These are phyloP conservation scores for Eucalyptus leucophloia DNA, from an alignment of 345 rosid genomes.

Conservation along the genomic window DNA sequence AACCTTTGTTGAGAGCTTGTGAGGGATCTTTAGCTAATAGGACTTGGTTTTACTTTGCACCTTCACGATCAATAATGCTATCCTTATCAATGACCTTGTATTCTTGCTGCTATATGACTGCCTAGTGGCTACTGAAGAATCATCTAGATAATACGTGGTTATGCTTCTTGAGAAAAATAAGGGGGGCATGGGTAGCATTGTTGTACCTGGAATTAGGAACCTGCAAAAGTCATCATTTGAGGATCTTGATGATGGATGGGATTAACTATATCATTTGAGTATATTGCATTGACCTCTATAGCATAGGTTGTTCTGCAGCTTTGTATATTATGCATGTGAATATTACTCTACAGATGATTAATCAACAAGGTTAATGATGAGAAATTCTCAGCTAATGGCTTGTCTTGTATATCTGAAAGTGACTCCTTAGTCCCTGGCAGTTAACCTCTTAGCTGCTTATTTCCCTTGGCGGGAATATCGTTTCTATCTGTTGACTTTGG, in stretches of 20 bases:
- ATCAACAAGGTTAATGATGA: background rate
- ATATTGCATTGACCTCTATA: background rate
- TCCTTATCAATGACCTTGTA: background rate
- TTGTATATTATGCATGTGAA: background rate
- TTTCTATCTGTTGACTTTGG: background rate
- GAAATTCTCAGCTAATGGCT: background rate
- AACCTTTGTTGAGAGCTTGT: background rate
- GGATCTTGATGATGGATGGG: background rate
- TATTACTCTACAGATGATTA: background rate
- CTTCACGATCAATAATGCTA: background rate
- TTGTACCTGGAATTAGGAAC: background rate
- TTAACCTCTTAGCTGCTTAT: background rate
- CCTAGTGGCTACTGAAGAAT: background rate
- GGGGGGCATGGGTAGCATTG: background rate
- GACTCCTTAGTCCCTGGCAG: background rate
- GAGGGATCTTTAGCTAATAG: background rate
- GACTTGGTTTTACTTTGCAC: background rate
- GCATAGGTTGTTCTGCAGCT: background rate
- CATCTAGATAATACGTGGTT: background rate
- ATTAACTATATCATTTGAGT: background rate
- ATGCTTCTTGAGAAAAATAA: background rate
- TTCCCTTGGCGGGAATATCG: background rate
- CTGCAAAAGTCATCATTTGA: background rate
- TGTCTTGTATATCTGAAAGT: background rate
- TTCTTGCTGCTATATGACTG: background rate